Percentiles rank a stretch among this genome's conserved stretches.
Conservation (phyloP, 768 basidiomycete genomes). For the Rhodocollybia butyracea region DNA sequence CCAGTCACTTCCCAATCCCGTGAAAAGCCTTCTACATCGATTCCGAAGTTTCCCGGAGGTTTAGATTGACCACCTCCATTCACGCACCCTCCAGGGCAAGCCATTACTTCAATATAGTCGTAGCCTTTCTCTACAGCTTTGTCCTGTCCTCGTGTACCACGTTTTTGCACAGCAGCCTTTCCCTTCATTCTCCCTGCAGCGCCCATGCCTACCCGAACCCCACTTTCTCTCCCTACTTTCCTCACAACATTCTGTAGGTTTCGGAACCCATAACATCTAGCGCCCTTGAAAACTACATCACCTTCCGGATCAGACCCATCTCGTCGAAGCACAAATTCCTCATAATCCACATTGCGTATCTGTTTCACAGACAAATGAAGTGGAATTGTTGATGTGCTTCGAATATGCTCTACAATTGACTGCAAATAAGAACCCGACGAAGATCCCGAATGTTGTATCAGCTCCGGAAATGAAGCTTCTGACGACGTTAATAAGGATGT, state of each 20-base stretch:
- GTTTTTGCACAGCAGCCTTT: conserved; percentile 18
- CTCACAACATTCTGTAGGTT: conserved; percentile 97
- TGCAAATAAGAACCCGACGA: conserved; percentile 93
- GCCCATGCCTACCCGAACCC: conserved; percentile 69
- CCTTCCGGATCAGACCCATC: conserved; percentile 36
- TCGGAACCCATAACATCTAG: conserved; percentile 95
- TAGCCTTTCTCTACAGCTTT: conserved; percentile 47
- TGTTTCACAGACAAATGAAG: conserved; percentile 51
- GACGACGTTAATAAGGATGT: conserved; percentile 22
- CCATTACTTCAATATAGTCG: conserved; percentile 98
- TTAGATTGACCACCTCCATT: conserved; percentile 93
- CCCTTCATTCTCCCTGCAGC: conserved; percentile 49
- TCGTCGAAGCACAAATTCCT: conserved; percentile 60
- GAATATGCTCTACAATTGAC: conserved; percentile 61
- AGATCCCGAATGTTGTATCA: conserved; percentile 76
- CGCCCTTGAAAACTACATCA: conserved; percentile 81
- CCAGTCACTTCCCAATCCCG: conserved; percentile 62
- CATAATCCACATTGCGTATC: conserved; percentile 74
- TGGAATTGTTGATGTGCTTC: conserved; percentile 35
- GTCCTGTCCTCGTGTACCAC: conserved; percentile 30
- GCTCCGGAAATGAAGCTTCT: conserved; percentile 53
- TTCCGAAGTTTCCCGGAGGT: conserved; percentile 18
- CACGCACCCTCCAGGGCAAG: conserved; percentile 95
- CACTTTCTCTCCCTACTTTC: conserved; percentile 84
- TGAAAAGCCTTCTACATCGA: conserved; percentile 62